Evolutionary conservation across 352 stramenopile species (phyloP).

Genomic region (Pythium scleroteichum): DNA sequence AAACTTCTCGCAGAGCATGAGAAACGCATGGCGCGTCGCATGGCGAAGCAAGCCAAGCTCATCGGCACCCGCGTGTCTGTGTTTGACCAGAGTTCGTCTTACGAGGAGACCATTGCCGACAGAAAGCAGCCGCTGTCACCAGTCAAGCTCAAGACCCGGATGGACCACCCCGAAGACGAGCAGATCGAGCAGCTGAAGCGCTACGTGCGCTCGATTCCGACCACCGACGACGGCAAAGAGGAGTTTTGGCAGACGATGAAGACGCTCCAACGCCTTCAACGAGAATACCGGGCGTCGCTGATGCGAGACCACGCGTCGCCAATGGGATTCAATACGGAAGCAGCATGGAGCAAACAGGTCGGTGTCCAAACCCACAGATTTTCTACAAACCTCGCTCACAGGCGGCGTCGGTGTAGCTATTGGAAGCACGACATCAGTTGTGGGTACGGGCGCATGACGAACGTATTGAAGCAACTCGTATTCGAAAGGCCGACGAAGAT

Average conservation of each 20-base stretch:
- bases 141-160: background rate
- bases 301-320: slow-evolving; percentile 38
- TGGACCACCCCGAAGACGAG: slow-evolving; percentile 26
- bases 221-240: slow-evolving; percentile 39
- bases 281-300: slow-evolving; percentile 34
- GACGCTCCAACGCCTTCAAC: slow-evolving; percentile 43
- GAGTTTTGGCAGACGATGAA: slow-evolving; percentile 50
- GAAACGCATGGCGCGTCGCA: background rate
- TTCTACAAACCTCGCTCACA: background rate
- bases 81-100: slow-evolving; percentile 16
- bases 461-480: slow-evolving; percentile 32
- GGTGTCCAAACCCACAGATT: background rate
- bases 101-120: background rate
- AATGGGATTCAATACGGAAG: slow-evolving; percentile 61
- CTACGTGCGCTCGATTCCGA: slow-evolving; percentile 38
- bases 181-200: slow-evolving; percentile 53
- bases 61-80: slow-evolving; percentile 5
- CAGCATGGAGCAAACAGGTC: slow-evolving; percentile 55
- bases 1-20: slow-evolving; percentile 16
- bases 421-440: slow-evolving; percentile 40
- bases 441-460: slow-evolving; percentile 45
- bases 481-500: slow-evolving; percentile 47
- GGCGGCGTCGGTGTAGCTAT: slow-evolving; percentile 27
- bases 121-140: background rate
- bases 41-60: slow-evolving; percentile 17